Conservation (phyloP, 2,329 filamentous ascomycete genomes). For the Xylariomycetidae sp. region DNA sequence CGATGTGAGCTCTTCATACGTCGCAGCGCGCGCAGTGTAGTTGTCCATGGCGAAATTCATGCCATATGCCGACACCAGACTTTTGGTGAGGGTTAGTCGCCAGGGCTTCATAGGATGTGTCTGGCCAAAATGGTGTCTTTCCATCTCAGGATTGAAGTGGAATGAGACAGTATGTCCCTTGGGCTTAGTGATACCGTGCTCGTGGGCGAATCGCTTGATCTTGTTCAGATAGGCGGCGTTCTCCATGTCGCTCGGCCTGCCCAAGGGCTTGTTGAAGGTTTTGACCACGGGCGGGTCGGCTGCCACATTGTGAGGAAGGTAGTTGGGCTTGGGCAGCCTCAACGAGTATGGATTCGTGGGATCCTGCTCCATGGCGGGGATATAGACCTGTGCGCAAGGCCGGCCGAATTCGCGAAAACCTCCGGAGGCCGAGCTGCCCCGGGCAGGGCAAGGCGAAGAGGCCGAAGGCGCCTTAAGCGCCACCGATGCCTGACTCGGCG, state of each 20-base stretch:
- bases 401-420: no score
- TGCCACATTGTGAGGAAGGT: slow-evolving; percentile 49
- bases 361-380: slow-evolving; percentile 34
- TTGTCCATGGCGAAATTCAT: slow-evolving; percentile 97
- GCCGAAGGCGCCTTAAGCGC: no score
- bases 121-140: slow-evolving; percentile 94
- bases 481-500: no score
- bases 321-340: slow-evolving; percentile 53
- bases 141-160: slow-evolving; percentile 90
- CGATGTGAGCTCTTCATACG: slow-evolving; percentile 76
- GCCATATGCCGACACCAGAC: slow-evolving; percentile 88
- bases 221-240: slow-evolving; percentile 52
- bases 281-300: slow-evolving; percentile 45
- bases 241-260: slow-evolving; percentile 44
- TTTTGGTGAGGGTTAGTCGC: slow-evolving; percentile 91
- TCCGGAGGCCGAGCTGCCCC: no score
- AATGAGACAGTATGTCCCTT: slow-evolving; percentile 89
- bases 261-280: slow-evolving; percentile 45
- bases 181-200: slow-evolving; percentile 69
- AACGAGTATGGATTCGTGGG: slow-evolving; percentile 39
- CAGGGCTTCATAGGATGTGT: slow-evolving; percentile 99
- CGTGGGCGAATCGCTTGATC: slow-evolving; percentile 49
- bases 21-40: slow-evolving; percentile 77
- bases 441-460: no score
- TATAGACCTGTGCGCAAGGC: slow-evolving; percentile 1